Conservation (phyloP, 202 grass and related monocot species). For the Setaria viridis region DNA sequence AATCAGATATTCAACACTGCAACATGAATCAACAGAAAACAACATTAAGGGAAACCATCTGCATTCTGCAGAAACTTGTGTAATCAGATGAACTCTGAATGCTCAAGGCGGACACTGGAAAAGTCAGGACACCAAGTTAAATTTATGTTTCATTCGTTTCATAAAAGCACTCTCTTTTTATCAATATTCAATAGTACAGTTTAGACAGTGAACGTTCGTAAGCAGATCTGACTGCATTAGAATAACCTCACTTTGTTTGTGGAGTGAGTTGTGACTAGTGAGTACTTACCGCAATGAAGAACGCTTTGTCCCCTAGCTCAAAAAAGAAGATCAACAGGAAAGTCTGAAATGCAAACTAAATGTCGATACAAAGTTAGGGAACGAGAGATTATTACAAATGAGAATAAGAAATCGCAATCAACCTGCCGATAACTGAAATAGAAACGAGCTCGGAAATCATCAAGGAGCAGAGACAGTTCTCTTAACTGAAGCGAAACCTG, state of each 20-base stretch:
- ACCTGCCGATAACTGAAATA: neutral
- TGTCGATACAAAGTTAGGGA: neutral
- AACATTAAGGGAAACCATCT: neutral
- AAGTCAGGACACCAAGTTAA: neutral
- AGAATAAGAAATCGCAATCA: neutral
- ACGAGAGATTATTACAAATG: neutral
- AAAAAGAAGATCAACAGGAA: constrained; percentile 98
- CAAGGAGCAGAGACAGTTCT: constrained; percentile 54
- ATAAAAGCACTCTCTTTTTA: neutral
- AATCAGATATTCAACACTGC: neutral
- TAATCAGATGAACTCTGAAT: neutral
- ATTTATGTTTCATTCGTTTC: constrained; percentile 19
- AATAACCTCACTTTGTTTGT: no score
- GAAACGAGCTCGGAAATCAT: neutral
- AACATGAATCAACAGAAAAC: constrained; percentile 10
- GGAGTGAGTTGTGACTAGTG: no score
- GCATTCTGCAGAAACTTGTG: neutral
- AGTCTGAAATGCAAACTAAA: constrained; percentile 66
- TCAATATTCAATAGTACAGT: neutral
- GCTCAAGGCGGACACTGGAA: neutral
- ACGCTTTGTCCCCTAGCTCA: constrained; percentile 94
- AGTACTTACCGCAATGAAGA: constrained; percentile 92
- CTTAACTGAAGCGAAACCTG: constrained; percentile 99
- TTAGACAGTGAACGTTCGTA: neutral
- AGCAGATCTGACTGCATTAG: neutral